phyloP scores from a whole-genome alignment of 1,139 yeast genomes.

The Pneumocystis wakefieldiae region DNA sequence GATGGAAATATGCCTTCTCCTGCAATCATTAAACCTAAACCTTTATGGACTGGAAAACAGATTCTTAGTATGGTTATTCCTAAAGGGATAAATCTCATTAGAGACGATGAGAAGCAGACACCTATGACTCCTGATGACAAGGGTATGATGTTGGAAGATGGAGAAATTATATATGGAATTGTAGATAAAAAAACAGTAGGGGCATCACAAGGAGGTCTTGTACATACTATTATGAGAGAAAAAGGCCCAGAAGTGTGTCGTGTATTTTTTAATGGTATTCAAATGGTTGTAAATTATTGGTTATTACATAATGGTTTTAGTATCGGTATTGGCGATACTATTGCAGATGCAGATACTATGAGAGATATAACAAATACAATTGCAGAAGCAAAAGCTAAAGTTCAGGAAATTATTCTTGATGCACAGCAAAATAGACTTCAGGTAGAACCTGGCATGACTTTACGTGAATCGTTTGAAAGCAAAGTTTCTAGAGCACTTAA shows the following conservation, averaged over 20 bases:
- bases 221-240: constrained; percentile 94
- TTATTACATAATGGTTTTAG: constrained; percentile 91
- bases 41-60: constrained; percentile 96
- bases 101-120: constrained; percentile 85
- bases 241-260: constrained; percentile 89
- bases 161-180: constrained; percentile 91
- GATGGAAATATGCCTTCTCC: constrained; percentile 98
- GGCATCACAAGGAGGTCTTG: constrained; percentile 93
- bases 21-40: constrained; percentile 84
- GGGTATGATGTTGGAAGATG: constrained; percentile 85
- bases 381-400: constrained; percentile 81
- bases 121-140: constrained; percentile 70
- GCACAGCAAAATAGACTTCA: constrained; percentile 80
- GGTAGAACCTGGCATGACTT: constrained; percentile 98
- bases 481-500: constrained; percentile 88
- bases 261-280: constrained; percentile 78
- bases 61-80: constrained; percentile 86
- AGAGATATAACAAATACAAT: constrained; percentile 82
- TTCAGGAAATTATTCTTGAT: constrained; percentile 77
- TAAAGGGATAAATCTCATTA: constrained; percentile 81
- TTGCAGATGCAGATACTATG: constrained; percentile 96
- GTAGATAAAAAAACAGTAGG: constrained; percentile 98
- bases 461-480: constrained; percentile 95
- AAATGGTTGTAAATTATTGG: constrained; percentile 94
- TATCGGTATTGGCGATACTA: constrained; percentile 98